Conservation (phyloP, 2,329 filamentous ascomycete genomes). For the Mariannaea elegans region DNA sequence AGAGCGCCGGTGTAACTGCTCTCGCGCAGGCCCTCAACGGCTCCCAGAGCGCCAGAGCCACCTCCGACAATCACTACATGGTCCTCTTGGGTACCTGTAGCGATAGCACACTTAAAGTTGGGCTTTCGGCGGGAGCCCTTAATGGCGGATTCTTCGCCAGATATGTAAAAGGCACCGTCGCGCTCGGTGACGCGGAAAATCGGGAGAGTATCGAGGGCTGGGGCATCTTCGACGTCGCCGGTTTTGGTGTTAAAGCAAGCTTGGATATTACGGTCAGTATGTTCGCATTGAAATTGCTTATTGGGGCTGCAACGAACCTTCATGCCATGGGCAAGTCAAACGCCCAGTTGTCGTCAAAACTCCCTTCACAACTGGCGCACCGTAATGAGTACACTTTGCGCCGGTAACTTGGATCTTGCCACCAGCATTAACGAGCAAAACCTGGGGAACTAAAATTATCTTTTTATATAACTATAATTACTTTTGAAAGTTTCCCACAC, state of each 20-base stretch:
- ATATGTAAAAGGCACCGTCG: conserved; percentile 85
- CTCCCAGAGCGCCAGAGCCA: conserved; percentile 84
- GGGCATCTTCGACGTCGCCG: conserved; percentile 95
- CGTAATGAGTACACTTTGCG: conserved; percentile 89
- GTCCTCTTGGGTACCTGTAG: conserved; percentile 59
- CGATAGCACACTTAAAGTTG: conserved; percentile 73
- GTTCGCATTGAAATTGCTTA: background rate
- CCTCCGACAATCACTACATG: conserved; percentile 88
- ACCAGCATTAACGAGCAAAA: conserved; percentile 82
- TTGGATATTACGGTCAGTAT: conserved; percentile 44
- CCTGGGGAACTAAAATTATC: no score
- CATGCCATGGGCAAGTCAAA: conserved; percentile 95
- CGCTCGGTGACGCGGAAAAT: conserved; percentile 84
- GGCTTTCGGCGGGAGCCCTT: conserved; percentile 79
- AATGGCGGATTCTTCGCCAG: conserved; percentile 79
- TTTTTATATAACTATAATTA: no score
- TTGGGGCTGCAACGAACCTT: conserved; percentile 66
- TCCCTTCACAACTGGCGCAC: conserved; percentile 87
- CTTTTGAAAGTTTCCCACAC: no score
- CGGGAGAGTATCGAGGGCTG: conserved; percentile 85
- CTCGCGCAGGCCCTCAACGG: conserved; percentile 83
- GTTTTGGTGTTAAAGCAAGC: conserved; percentile 92
- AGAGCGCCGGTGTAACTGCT: conserved; percentile 82
- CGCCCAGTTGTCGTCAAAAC: conserved; percentile 83
- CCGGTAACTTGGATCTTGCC: conserved; percentile 82